These are phyloP conservation scores for Haplosporangium gracile DNA, from an alignment of 192 early-diverging fungal species.

Conservation along the genomic window DNA sequence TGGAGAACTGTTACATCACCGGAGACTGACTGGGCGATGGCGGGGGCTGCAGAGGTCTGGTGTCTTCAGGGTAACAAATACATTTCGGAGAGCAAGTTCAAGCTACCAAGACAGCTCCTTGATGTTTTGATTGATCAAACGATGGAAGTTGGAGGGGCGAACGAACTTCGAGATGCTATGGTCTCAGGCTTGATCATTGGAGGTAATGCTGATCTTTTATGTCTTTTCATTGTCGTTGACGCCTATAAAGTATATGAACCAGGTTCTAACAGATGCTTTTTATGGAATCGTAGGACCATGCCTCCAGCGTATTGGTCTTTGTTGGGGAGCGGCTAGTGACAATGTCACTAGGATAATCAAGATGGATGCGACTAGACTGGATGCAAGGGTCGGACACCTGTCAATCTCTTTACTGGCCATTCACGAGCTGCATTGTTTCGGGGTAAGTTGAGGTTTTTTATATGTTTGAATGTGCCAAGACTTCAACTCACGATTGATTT, in stretches of 20 bases:
- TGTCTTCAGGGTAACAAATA: slow-evolving; percentile 33
- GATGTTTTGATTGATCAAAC: slow-evolving; percentile 19
- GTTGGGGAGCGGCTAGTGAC: slow-evolving; percentile 26
- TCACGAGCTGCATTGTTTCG: slow-evolving; percentile 24
- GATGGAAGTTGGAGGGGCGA: slow-evolving; percentile 33
- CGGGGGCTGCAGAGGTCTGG: slow-evolving; percentile 32
- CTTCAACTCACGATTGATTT: slow-evolving; percentile 1
- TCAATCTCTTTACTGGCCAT: slow-evolving; percentile 16
- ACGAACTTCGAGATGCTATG: slow-evolving; percentile 16
- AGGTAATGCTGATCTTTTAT: slow-evolving; percentile 10
- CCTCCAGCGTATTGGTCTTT: slow-evolving; percentile 27
- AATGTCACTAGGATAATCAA: slow-evolving; percentile 36
- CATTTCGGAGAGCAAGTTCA: slow-evolving; percentile 32
- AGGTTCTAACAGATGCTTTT: slow-evolving; percentile 7
- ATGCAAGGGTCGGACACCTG: slow-evolving; percentile 1
- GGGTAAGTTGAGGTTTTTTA: background rate
- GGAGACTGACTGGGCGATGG: slow-evolving; percentile 36
- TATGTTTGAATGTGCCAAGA: background rate
- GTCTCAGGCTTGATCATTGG: slow-evolving; percentile 28
- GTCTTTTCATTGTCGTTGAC: background rate
- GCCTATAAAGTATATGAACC: background rate
- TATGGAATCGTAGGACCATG: slow-evolving; percentile 19
- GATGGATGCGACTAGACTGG: slow-evolving; percentile 9
- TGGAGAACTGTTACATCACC: slow-evolving; percentile 23
- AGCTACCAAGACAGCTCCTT: slow-evolving; percentile 26